Evolutionary conservation across 2,329 filamentous ascomycete genomes (phyloP), one percentile per base, ranked within the genome.

Genomic region (Ascochyta clinopodiicola): DNA sequence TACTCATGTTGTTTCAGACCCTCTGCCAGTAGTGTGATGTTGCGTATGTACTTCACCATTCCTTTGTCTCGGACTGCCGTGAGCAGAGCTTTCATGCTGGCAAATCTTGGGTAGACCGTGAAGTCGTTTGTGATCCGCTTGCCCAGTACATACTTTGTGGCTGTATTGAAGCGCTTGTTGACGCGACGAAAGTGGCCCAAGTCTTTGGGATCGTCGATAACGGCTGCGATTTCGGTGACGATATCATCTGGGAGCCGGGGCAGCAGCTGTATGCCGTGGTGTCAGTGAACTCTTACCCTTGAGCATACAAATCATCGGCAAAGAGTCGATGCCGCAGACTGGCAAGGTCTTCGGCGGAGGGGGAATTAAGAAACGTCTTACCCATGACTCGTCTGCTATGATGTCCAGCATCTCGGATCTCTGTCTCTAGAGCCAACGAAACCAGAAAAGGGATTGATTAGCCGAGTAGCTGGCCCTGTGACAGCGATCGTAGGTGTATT

Each of bases 21-120:
- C 25, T 66, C 63, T 2, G 45, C 50, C 4, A 66, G 40, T 13
- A 66, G 15, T 0, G 46, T 54, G 17, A 66, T 43, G 15, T 42
- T 40, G 4, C 35, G 35, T 5, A 62, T 44, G 15, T 44, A 40
- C 3, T 21, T 27, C 6, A 36, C 52, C 8, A 46, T 37, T 1
- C 3, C 19, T 2, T 6, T 2, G n/a, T 46, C 25, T n/a, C 46
- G 13, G 21, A 51, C 29, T 3, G 32, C 31, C 5, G 12, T 10
- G 15, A 57, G 29, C 9, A 51, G 8, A 17, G 37, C 25, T 13
- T 44, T 47, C 48, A 57, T 51, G 19, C 19, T 22, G 15, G 25
- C 45, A 21, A 43, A 45, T 32, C 51, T 53, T 10, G 59, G 55
- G 17, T 59, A 61, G 13, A 61, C 19, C 6, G 47, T 43, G 2